These are phyloP conservation scores for Bipolaris gigantea DNA, from an alignment of 2,329 filamentous ascomycete species.

Conservation along the genomic window DNA sequence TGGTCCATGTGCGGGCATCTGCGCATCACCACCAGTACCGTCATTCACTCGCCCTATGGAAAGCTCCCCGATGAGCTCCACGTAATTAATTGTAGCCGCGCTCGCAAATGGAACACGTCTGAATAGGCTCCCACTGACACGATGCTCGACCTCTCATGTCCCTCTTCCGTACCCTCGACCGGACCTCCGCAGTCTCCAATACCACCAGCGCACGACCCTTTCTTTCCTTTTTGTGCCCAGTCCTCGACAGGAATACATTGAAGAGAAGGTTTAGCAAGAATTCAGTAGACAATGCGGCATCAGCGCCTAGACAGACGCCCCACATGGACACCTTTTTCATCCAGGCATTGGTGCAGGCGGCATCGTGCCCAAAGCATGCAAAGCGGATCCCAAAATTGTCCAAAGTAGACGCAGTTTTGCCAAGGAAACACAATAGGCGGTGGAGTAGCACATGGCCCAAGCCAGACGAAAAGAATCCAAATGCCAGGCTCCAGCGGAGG, in stretches of 20 bases:
- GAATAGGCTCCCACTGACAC: slow-evolving; percentile 47
- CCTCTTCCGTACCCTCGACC: slow-evolving; percentile 59
- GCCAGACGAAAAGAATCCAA: slow-evolving; percentile 13
- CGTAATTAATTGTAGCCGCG: slow-evolving; percentile 10
- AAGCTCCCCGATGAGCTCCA: slow-evolving; percentile 21
- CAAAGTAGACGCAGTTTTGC: background rate
- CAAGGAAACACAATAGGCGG: slow-evolving; percentile 18
- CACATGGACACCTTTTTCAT: slow-evolving; percentile 58
- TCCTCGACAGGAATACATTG: background rate
- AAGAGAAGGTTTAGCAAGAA: slow-evolving; percentile 26
- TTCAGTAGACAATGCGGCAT: slow-evolving; percentile 17
- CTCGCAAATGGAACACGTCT: slow-evolving; percentile 21
- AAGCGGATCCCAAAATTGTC: slow-evolving; percentile 36
- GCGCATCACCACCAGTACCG: slow-evolving; percentile 6
- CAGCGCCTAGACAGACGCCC: background rate
- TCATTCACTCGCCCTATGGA: background rate
- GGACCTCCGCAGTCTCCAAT: slow-evolving; percentile 54
- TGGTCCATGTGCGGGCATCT: background rate
- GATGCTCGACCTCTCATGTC: slow-evolving; percentile 67
- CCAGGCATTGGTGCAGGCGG: slow-evolving; percentile 55
- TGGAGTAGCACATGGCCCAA: slow-evolving; percentile 18
- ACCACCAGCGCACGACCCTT: slow-evolving; percentile 40
- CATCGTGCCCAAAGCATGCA: slow-evolving; percentile 55
- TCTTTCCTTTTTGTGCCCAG: slow-evolving; percentile 41
- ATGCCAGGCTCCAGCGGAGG: slow-evolving; percentile 8